phyloP scores from a whole-genome alignment of 2,329 filamentous ascomycete species.

The Chaetomiaceae sp. region DNA sequence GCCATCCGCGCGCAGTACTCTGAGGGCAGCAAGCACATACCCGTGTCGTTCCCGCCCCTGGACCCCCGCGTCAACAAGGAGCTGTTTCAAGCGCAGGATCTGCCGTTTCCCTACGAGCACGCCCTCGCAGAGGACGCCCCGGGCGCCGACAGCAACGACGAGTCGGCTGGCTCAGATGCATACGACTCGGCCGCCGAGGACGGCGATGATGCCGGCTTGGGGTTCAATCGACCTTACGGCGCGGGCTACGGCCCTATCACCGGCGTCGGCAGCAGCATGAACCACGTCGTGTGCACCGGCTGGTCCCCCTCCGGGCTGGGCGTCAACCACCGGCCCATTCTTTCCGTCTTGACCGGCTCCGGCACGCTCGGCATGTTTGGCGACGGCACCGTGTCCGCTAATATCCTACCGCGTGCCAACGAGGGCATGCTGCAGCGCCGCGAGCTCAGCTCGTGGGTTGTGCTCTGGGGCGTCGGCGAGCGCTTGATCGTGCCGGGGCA shows the following conservation, averaged over 20 bases:
- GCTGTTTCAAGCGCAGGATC: constrained; percentile 36
- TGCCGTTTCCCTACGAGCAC: constrained; percentile 29
- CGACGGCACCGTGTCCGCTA: constrained; percentile 33
- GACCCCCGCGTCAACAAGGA: constrained; percentile 40
- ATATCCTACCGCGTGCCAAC: constrained; percentile 19
- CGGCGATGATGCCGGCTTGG: constrained; percentile 20
- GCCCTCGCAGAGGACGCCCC: constrained; percentile 10
- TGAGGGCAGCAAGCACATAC: constrained; percentile 30
- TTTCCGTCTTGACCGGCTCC: constrained; percentile 45
- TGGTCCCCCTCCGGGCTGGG: constrained; percentile 58
- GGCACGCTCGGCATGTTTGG: constrained; percentile 48
- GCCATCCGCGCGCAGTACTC: constrained; percentile 29
- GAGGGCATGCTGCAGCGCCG: constrained; percentile 24
- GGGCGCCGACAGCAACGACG: constrained; percentile 19
- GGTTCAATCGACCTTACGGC: constrained; percentile 33
- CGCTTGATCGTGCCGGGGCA: constrained; percentile 43
- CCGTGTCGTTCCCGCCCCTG: constrained; percentile 31
- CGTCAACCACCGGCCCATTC: constrained; percentile 45
- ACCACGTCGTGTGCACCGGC: constrained; percentile 46
- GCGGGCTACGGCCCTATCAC: constrained; percentile 43
- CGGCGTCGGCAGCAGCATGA: constrained; percentile 44
- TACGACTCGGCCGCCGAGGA: constrained; percentile 25
- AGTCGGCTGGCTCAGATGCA: constrained; percentile 24
- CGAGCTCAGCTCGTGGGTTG: constrained; percentile 41
- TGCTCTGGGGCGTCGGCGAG: constrained; percentile 52